Base-by-base conservation (phyloP, 1,284 basidiomycete genomes). In the Cutaneotrichosporon daszewskae region DNA sequence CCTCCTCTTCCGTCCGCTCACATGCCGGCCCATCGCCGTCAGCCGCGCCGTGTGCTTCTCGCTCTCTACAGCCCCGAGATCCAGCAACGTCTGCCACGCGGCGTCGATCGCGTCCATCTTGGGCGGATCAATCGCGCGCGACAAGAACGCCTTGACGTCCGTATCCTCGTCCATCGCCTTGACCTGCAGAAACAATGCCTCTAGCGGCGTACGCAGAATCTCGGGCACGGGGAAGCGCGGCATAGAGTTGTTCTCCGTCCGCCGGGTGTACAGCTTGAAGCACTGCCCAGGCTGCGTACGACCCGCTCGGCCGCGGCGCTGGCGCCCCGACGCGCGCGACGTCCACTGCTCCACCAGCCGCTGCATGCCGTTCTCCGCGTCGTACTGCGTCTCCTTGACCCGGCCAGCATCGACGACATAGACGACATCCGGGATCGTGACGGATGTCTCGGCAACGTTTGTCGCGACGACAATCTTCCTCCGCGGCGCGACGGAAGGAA, bases 381-480 rank as follows among this genome's bases (percentile, higher is more conserved):
- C 87, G 62, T 85, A 91, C 48, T 80, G 79, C 4, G 80, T 89
- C 72, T 95, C 89, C 69, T 95, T 95, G 60, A 90, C 88, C 62
- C 83, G 84, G 2, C 92, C 92, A 0, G 80, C 74, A 57, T 91
- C 88, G 29, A 94, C 78, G 14, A 92, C 88, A 58, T 85, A 88
- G 24, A 86, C 76, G 22, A 92, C 79, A 56, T 92, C 89, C 57
- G 91, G 85, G 51, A 96, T 94, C 1, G 91, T 96, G 52, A 96
- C 90, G 4, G 87, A 91, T 1, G 91, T 95, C 79, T 95, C 73
- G 33, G 66, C 55, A 20, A 96, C 87, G 57, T 95, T 95, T 8
- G 91, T 95, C 1, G 90, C 79, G 0, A 83, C 86, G 25, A 96
- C 82, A 32, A 95, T 79, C 68, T 95, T 96, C 76, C 90, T 84